Base-by-base conservation (phyloP, 192 early-diverging fungal genomes). In the Coemansia sp. region DNA sequence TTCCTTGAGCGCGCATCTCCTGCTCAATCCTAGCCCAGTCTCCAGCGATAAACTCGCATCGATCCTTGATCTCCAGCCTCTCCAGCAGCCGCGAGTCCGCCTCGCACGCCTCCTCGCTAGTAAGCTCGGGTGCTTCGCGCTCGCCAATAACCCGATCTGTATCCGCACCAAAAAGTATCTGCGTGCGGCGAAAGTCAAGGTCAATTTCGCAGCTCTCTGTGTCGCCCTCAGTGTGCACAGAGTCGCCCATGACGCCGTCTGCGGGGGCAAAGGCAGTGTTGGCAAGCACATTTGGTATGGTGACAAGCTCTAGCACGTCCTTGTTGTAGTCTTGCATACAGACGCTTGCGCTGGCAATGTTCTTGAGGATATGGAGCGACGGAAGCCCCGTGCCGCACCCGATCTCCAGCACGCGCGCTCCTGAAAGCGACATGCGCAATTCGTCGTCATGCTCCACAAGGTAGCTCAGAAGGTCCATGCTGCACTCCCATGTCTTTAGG, bases 401-500 rank as follows among this genome's bases (percentile, higher is more conserved):
- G 60, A 96, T 76, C 86, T 97, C 80, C 5, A 76, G 43, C 11
- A 79, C 65, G 1, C 64, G 70, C 26, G 40, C 35, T 1, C 53
- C 58, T 3, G 43, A 40, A 9, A 63, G 18, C 2, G 36, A 31
- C 14, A 31, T 14, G 10, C 21, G 37, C 21, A 65, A 33, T 8
- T 56, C 63, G 11, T 70, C 61, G 18, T 65, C 67, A 23, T 86
- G 72, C 18, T 75, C 70, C 20, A 85, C 75, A 18, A 94, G 68
- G 63, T 87, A 93, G 48, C 85, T 71, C 18, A 95, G 85, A 55
- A 98, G 76, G 81, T 98, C 96, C 33, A 92, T 62, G 9, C 92
- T 87, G 71, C 95, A 96, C 69, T 98, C 96, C 96, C 96, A 98
- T 0, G 96, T 98, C 77, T 98, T 98, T 60, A 97, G 85, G 11